Conservation (phyloP, 2,329 filamentous ascomycete genomes). For the Talaromyces sp. region DNA sequence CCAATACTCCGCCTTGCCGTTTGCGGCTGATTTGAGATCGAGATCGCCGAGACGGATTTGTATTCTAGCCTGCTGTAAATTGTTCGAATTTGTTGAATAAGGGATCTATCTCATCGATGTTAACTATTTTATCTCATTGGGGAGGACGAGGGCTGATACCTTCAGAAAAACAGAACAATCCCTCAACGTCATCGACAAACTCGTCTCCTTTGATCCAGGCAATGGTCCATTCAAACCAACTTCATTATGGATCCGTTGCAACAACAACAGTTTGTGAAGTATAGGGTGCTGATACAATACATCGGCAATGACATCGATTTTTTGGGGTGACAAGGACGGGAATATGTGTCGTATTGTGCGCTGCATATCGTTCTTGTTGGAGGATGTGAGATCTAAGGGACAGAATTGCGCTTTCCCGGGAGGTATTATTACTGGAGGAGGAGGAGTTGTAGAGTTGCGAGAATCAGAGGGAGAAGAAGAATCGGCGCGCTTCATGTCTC, state of each 20-base stretch:
- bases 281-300: slow-evolving; percentile 35
- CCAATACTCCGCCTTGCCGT: slow-evolving; percentile 68
- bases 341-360: slow-evolving; percentile 36
- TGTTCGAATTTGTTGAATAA: too few relatives aligned
- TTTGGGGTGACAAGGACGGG: slow-evolving; percentile 28
- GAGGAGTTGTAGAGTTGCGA: too few relatives aligned
- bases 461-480: background rate
- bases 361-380: slow-evolving; percentile 42
- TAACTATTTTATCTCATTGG: too few relatives aligned
- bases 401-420: slow-evolving; percentile 50
- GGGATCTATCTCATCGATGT: background rate
- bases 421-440: background rate
- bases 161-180: slow-evolving; percentile 74
- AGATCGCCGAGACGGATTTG: slow-evolving; percentile 66
- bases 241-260: slow-evolving; percentile 33
- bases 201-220: slow-evolving; percentile 48
- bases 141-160: slow-evolving; percentile 35
- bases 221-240: slow-evolving; percentile 36
- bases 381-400: slow-evolving; percentile 61
- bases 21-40: slow-evolving; percentile 67
- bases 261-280: slow-evolving; percentile 32
- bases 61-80: slow-evolving; percentile 16
- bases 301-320: slow-evolving; percentile 31
- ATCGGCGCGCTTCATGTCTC: slow-evolving; percentile 42
- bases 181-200: slow-evolving; percentile 73